A percentile compares a stretch with the other conserved stretches of the same genome.
Conservation (phyloP, 2,329 filamentous ascomycete species). For the Aspergillus tamarii region DNA sequence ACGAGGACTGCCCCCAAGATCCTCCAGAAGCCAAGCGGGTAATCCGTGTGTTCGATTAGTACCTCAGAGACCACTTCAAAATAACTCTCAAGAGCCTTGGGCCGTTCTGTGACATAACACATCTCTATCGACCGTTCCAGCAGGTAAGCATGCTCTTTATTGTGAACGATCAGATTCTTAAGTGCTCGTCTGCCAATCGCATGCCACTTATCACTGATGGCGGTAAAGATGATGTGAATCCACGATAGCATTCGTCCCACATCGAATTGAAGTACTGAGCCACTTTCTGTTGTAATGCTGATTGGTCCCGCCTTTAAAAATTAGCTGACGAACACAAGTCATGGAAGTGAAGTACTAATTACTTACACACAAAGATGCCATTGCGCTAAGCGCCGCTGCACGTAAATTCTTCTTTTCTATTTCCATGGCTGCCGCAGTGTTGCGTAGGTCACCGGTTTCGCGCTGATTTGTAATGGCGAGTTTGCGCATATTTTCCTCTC, state of each 20-base stretch:
- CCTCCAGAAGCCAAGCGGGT: conserved; percentile 86
- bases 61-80: conserved; percentile 91
- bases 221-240: conserved; percentile 94
- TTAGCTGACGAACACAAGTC: conserved; percentile 17
- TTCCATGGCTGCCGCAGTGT: conserved; percentile 85
- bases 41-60: conserved; percentile 78
- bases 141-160: conserved; percentile 81
- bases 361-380: conserved; percentile 88
- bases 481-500: conserved; percentile 86
- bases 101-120: conserved; percentile 80
- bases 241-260: conserved; percentile 89
- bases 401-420: conserved; percentile 94
- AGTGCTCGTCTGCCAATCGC: conserved; percentile 84
- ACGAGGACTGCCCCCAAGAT: conserved; percentile 85
- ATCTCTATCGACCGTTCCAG: conserved; percentile 87
- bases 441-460: conserved; percentile 72
- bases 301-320: conserved; percentile 64
- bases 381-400: conserved; percentile 87
- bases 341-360: conserved; percentile 41
- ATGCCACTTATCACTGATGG: conserved; percentile 88
- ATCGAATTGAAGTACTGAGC: conserved; percentile 87
- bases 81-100: conserved; percentile 90
- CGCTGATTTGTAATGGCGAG: conserved; percentile 78
- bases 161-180: conserved; percentile 87
- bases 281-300: conserved; percentile 84